Base-by-base conservation (phyloP, 768 basidiomycete genomes). In the Serendipita sp. region DNA sequence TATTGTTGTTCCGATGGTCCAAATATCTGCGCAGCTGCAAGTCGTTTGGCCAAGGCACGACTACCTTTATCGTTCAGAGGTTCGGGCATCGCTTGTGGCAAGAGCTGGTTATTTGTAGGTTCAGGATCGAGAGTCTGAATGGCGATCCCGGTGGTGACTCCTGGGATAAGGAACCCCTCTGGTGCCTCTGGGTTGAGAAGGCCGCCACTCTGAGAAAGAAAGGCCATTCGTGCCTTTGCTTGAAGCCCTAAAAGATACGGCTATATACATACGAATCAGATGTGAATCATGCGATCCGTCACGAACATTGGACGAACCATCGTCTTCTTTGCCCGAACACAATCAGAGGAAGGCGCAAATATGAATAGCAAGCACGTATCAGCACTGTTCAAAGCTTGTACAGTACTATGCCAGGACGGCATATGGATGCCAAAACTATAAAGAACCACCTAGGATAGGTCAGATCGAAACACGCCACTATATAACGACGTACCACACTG, bases 401-500 rank as follows among this genome's bases (percentile, higher is more conserved):
- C 37, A 8, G 56, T 60, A 35, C 32, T 60, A 8, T 11, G 4
- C 56, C 56, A 60, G 10, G 35, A 60, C 5, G 56, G 56, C 56
- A 60, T 32, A n/a, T 60, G 56, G 18, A 60, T 60, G 16, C 56
- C 56, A 60, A 60, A 60, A 30, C 56, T 38, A 3, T 60, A 60
- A n/a, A 60, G 34, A 10, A 60, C 56, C 28, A 60, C 56, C 56
- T 60, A 3, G 34, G 30, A n/a, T 8, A 11, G 8, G 18, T 60
- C 16, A 60, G 56, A 60, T 38, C n/a, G 34, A n/a, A 30, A 51
- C 16, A 10, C 28, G 56, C 10, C 8, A 53, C 13, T 41, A 24
- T 2, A 24, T 53, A 7, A 37, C 16, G 11, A 35, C 56, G 3
- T 60, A 60, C 56, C 56, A 60, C 35, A 30, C 28, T 28, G n/a